Base-by-base conservation (phyloP, 108 stramenopile species). In the Pseudonitzschia delicatissima region DNA sequence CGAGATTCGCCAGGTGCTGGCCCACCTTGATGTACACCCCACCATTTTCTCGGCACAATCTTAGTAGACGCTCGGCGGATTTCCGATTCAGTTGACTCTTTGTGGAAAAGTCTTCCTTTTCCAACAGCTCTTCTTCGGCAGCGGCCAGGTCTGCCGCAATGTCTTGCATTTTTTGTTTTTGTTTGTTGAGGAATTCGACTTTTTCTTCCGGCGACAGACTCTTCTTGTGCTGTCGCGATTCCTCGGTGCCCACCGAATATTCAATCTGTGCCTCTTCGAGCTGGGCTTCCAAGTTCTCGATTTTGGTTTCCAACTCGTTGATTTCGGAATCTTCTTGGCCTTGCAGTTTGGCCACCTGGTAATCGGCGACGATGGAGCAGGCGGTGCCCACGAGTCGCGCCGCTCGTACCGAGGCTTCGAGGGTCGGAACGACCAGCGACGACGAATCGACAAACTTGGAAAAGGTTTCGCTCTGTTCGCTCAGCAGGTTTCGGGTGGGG, bases 21-120 rank as follows among this genome's bases (percentile, higher is more conserved):
- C 95, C 95, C 6, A 96, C 86, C 79, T 94, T 91, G 62, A 89
- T 86, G 76, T 86, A 86, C 0, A 91, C 90, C 21, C 97, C 97
- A 18, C 82, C 88, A 68, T 97, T 97, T 1, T 49, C 37, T 5
- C 90, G 79, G 65, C 93, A 96, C 29, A 97, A 66, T 5, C 82
- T 37, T n/a, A 95, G 71, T 15, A 97, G 64, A 18, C 92, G 87
- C 61, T 64, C 40, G 8, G 92, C 92, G 27, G 87, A 86, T 26
- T 66, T 65, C 36, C 64, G 51, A 64, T 93, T 87, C 15, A 86
- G 29, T 9, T 25, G 45, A 35, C 71, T 65, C 36, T 67, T 74
- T 67, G 33, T 55, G 21, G 33, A 34, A 51, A 42, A 35, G 25
- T 37, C 58, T 51, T 33, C 78, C 64, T 45, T 62, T 26, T 25